Evolutionary conservation across 805 yeast genomes (phyloP).

Genomic region (Sugiyamaella chiloensis): DNA sequence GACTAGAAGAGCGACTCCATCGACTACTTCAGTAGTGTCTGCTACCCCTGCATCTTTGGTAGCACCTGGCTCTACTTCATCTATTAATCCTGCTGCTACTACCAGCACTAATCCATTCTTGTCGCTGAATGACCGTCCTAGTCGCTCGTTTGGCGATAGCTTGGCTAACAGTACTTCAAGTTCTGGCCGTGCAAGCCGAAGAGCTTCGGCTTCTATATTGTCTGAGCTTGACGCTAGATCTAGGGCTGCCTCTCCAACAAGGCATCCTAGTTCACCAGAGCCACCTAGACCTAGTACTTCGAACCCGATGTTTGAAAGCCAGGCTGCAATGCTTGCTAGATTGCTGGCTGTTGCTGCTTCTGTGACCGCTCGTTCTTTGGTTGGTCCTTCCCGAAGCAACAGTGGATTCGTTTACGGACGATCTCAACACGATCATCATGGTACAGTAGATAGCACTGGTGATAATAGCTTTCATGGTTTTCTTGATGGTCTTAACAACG

Average conservation of each 20-base stretch:
- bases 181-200: neutral
- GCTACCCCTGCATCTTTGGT: too few relatives aligned
- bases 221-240: neutral
- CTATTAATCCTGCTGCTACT: too few relatives aligned
- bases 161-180: neutral
- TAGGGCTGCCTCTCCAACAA: neutral
- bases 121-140: too few relatives aligned
- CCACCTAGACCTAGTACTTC: neutral
- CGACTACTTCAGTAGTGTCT: too few relatives aligned
- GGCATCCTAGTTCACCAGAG: constrained; percentile 1
- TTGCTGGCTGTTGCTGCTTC: constrained; percentile 45
- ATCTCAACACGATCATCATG: neutral
- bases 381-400: constrained; percentile 28
- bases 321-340: constrained; percentile 43
- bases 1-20: too few relatives aligned
- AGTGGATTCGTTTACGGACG: constrained; percentile 20
- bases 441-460: constrained; percentile 10
- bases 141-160: too few relatives aligned
- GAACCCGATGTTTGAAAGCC: constrained; percentile 29
- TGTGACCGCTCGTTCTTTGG: constrained; percentile 41
- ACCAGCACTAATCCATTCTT: too few relatives aligned
- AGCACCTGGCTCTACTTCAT: too few relatives aligned
- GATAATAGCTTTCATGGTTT: constrained; percentile 44
- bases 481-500: constrained; percentile 39
- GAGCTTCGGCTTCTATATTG: constrained; percentile 1